phyloP scores from a whole-genome alignment of 2,329 filamentous ascomycete species.

The Chaetomiaceae sp. region DNA sequence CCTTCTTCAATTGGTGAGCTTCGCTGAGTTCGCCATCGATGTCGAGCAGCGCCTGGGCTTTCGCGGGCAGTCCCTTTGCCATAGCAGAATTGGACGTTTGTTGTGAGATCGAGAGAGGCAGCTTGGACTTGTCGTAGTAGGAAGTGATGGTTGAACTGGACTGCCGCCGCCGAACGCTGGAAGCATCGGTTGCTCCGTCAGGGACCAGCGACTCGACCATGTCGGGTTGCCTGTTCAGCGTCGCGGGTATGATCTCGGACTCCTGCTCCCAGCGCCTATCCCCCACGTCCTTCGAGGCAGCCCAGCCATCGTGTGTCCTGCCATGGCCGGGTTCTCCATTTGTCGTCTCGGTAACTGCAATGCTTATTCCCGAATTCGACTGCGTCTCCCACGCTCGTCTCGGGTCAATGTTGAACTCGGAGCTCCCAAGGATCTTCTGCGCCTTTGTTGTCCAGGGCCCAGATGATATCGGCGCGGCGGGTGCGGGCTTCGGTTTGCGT shows the following conservation, averaged over 20 bases:
- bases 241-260: conserved; percentile 42
- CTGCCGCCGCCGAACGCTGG: conserved; percentile 44
- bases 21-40: conserved; percentile 36
- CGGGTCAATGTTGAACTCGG: conserved; percentile 42
- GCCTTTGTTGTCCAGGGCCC: conserved; percentile 47
- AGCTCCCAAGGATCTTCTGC: conserved; percentile 47
- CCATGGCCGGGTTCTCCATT: conserved; percentile 28
- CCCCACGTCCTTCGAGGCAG: conserved; percentile 22
- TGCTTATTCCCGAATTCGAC: conserved; percentile 43
- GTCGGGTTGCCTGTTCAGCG: conserved; percentile 25
- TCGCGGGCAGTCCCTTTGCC: conserved; percentile 50
- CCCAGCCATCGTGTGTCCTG: conserved; percentile 25
- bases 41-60: conserved; percentile 45
- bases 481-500: conserved; percentile 40
- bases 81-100: conserved; percentile 57
- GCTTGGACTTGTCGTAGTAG: conserved; percentile 54
- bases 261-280: conserved; percentile 42
- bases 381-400: conserved; percentile 39
- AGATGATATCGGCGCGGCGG: conserved; percentile 28
- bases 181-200: conserved; percentile 37
- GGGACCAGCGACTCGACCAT: conserved; percentile 24
- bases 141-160: conserved; percentile 54
- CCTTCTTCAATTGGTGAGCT: conserved; percentile 35
- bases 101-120: conserved; percentile 54
- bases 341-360: conserved; percentile 41